Conservation (phyloP, 345 rosid species). For the Combretum micranthum region DNA sequence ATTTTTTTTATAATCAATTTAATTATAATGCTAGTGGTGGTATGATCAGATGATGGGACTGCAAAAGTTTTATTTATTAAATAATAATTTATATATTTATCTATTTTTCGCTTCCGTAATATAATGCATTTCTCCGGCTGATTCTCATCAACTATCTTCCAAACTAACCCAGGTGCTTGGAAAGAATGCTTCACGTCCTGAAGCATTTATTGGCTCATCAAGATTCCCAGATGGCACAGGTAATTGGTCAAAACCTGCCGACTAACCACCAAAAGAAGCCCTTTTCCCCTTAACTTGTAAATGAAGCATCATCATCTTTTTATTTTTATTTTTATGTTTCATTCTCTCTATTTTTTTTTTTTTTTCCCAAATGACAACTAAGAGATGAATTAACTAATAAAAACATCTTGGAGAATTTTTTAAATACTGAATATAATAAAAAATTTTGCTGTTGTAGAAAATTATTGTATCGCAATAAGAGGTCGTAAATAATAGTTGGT, state of each 20-base stretch:
- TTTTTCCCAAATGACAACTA: conserved; percentile 1
- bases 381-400: neutral
- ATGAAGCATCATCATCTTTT: neutral
- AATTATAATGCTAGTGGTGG: neutral
- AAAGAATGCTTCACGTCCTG: conserved; percentile 16
- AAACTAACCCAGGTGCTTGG: conserved; percentile 23
- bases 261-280: neutral
- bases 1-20: too few species aligned
- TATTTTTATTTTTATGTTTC: neutral
- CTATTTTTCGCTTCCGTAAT: neutral
- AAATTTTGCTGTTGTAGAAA: too few species aligned
- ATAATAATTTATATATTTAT: neutral
- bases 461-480: too few species aligned
- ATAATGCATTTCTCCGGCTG: neutral
- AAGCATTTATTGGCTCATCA: conserved; percentile 20
- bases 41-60: too few species aligned
- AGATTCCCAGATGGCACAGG: conserved; percentile 46
- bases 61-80: neutral
- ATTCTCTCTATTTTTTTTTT: neutral
- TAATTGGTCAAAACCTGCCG: conserved; percentile 5
- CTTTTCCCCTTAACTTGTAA: neutral
- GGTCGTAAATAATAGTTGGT: too few species aligned
- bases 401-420: too few species aligned
- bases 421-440: too few species aligned
- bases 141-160: neutral